Base-by-base conservation (phyloP, 2,329 filamentous ascomycete genomes). In the Cladosporium velox region DNA sequence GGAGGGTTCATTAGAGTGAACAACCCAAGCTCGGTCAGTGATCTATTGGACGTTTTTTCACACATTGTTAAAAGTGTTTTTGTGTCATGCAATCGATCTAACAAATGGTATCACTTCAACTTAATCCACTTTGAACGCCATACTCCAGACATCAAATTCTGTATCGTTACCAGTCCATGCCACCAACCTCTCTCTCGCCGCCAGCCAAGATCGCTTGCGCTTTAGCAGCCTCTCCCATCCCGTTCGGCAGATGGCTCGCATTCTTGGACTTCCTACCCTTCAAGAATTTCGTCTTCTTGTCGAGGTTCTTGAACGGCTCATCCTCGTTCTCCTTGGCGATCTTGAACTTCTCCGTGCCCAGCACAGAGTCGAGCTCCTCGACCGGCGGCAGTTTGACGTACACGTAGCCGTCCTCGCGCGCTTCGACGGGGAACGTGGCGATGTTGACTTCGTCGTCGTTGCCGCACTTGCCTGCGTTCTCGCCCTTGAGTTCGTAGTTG, bases 361-460 rank as follows among this genome's bases (percentile, higher is more conserved):
- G 81, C 65, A 91, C 86, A 0, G 84, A 85, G 76, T 97, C 93
- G 54, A 97, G 82, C 79, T 96, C 93, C 63, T 89, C 88, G 0
- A 93, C 85, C 0, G 91, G 89, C 24, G 93, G 93, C 32, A 97
- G 82, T 78, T 90, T 90, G 68, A 96, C 78, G 77, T 95, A 94
- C 2, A 97, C 84, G 84, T 87, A 87, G 0, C 91, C 91, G 76
- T 95, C 92, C 0, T 83, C 84, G 12, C 92, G 82, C 75, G 90
- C 90, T 77, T 96, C 91, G 4, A 87, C 88, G 0, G 86, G 85
- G 77, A 97, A 97, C 0, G 90, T 93, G 3, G 92, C 92, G 72
- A 97, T 93, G 71, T 89, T 92, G 69, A 95, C 84, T 24, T 83
- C 83, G 38, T 85, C 83, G 77, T 96, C 92, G 75, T 90, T 94